phyloP scores from a whole-genome alignment of 257 asterid genomes.

The Pogostemon cablin region DNA sequence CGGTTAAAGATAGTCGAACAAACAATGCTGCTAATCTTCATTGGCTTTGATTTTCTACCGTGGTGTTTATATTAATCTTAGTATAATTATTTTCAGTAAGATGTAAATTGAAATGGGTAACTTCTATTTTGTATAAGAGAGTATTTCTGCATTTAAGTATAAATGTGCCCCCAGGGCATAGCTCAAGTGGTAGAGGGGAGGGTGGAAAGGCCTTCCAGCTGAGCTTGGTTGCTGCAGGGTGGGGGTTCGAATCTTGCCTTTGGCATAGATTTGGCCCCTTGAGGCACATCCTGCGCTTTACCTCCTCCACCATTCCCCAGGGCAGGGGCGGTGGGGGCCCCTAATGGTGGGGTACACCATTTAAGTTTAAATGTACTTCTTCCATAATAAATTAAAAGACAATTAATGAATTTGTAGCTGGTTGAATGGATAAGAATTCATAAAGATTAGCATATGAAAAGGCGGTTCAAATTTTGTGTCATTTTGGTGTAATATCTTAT shows the following conservation, averaged over 20 bases:
- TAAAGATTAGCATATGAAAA: conserved; percentile 14
- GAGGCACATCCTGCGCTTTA: no score
- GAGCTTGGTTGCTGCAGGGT: no score
- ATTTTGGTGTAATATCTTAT: no score
- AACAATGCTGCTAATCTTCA: neutral
- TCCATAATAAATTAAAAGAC: neutral
- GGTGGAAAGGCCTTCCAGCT: no score
- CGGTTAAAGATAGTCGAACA: neutral
- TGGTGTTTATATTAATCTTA: neutral
- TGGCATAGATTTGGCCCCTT: no score
- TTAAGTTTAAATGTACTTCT: neutral
- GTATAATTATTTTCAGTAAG: conserved; percentile 4
- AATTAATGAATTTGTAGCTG: conserved; percentile 1
- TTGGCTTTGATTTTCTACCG: neutral
- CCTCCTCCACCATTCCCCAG: no score
- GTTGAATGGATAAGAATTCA: conserved; percentile 19
- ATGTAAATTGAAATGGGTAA: conserved; percentile 11
- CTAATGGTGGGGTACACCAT: no score
- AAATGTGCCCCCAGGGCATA: no score
- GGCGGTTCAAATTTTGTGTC: no score
- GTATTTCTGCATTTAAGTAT: neutral
- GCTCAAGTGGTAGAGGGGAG: no score
- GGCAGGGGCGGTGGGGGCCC: no score
- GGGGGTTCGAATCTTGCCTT: no score
- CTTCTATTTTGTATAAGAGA: neutral